These are phyloP conservation scores for Calonectria leucothoes DNA, from an alignment of 2,329 filamentous ascomycete species.

Conservation along the genomic window DNA sequence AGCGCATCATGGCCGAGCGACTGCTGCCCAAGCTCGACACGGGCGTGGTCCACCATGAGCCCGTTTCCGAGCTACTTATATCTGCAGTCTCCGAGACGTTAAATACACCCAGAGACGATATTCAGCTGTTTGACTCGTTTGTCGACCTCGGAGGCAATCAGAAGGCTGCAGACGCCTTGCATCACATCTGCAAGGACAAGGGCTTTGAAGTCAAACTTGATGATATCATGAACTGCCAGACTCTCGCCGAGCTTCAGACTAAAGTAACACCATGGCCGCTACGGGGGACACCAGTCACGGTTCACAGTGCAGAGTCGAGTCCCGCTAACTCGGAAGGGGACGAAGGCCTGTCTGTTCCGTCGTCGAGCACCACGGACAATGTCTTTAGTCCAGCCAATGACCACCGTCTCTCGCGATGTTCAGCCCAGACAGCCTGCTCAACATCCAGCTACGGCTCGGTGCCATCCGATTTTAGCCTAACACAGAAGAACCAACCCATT, in stretches of 20 bases:
- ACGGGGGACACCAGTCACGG: background rate
- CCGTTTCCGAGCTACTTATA: slow-evolving; percentile 46
- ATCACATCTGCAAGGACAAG: slow-evolving; percentile 29
- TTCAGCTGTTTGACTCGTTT: slow-evolving; percentile 57
- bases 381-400: slow-evolving; percentile 18
- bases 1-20: background rate
- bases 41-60: slow-evolving; percentile 26
- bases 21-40: slow-evolving; percentile 40
- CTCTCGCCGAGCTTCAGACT: slow-evolving; percentile 58
- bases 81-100: slow-evolving; percentile 52
- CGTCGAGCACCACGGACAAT: slow-evolving; percentile 1
- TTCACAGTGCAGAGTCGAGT: background rate
- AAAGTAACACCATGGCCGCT: slow-evolving; percentile 42
- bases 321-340: background rate
- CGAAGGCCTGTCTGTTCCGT: slow-evolving; percentile 13
- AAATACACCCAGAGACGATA: slow-evolving; percentile 43
- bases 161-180: slow-evolving; percentile 43
- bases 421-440: background rate
- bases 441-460: slow-evolving; percentile 29
- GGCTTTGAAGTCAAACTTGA: slow-evolving; percentile 49
- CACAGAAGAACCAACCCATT: slow-evolving; percentile 2
- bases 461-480: background rate
- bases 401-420: background rate
- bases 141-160: slow-evolving; percentile 56
- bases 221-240: slow-evolving; percentile 57